Evolutionary conservation across 2,329 filamentous ascomycete species (phyloP).

Genomic region (Aspergillus novofumigatus): DNA sequence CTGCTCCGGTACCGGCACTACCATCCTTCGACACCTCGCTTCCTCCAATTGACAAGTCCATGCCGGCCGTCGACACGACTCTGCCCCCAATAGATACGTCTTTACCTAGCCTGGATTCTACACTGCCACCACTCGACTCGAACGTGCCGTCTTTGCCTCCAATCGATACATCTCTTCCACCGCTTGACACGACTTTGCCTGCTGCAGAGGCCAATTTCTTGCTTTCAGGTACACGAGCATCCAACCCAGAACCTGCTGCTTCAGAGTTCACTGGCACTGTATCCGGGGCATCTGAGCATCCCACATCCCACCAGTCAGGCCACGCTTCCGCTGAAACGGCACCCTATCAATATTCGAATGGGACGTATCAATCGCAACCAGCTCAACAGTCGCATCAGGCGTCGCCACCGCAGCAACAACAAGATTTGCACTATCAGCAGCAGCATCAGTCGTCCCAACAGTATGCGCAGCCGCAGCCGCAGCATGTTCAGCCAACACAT

Average conservation of each 20-base stretch:
- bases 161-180: slow-evolving; percentile 25
- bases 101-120: slow-evolving; percentile 22
- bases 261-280: slow-evolving; percentile 1
- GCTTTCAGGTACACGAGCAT: slow-evolving; percentile 14
- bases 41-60: slow-evolving; percentile 19
- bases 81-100: slow-evolving; percentile 25
- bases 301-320: slow-evolving; percentile 9
- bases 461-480: slow-evolving; percentile 22
- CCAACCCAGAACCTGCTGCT: slow-evolving; percentile 4
- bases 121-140: slow-evolving; percentile 27
- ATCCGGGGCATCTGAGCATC: background rate
- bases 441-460: slow-evolving; percentile 35
- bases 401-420: slow-evolving; percentile 20
- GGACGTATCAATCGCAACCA: slow-evolving; percentile 7
- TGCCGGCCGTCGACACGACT: slow-evolving; percentile 24
- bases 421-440: slow-evolving; percentile 37
- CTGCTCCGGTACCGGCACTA: slow-evolving; percentile 10
- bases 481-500: slow-evolving; percentile 24
- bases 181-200: slow-evolving; percentile 23
- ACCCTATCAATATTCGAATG: slow-evolving; percentile 13
- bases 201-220: slow-evolving; percentile 15
- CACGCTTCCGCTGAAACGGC: slow-evolving; percentile 1
- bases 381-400: slow-evolving; percentile 28
- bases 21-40: slow-evolving; percentile 20
- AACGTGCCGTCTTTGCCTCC: slow-evolving; percentile 26